These are phyloP conservation scores for Suhomyces kunorum DNA, from an alignment of 1,139 yeast species.

Conservation along the genomic window DNA sequence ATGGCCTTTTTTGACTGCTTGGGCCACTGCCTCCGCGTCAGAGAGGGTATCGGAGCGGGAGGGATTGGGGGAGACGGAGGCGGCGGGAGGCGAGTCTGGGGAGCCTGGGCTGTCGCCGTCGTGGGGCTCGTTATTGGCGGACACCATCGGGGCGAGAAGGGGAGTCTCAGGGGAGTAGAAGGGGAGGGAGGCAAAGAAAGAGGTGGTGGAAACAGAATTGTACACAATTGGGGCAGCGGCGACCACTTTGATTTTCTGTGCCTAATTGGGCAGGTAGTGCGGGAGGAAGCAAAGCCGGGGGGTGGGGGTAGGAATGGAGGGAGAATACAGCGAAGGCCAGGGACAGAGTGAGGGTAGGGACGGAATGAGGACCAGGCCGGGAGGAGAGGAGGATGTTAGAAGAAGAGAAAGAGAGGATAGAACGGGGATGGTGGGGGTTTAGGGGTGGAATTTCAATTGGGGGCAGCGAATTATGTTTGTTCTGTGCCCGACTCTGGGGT, in stretches of 20 bases:
- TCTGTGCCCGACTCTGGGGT: too few relatives aligned
- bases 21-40: conserved; percentile 12
- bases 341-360: not conserved
- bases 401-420: not conserved
- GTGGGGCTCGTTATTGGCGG: conserved; percentile 3
- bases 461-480: too few relatives aligned
- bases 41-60: conserved; percentile 6
- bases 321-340: too few relatives aligned
- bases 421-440: not conserved
- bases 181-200: not conserved
- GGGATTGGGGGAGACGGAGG: not conserved
- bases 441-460: too few relatives aligned
- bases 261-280: conserved; percentile 1
- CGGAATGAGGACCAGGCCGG: not conserved
- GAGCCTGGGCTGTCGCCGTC: not conserved
- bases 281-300: conserved; percentile 3
- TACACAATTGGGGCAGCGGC: not conserved
- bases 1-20: conserved; percentile 10
- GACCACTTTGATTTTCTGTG: not conserved
- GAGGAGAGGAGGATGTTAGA: not conserved
- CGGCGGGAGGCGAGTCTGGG: conserved; percentile 1
- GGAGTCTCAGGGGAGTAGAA: not conserved
- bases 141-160: conserved; percentile 5
- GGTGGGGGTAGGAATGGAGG: too few relatives aligned
- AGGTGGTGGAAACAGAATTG: not conserved